These are phyloP conservation scores for Mycena venus DNA, from an alignment of 768 basidiomycete genomes.

Conservation along the genomic window DNA sequence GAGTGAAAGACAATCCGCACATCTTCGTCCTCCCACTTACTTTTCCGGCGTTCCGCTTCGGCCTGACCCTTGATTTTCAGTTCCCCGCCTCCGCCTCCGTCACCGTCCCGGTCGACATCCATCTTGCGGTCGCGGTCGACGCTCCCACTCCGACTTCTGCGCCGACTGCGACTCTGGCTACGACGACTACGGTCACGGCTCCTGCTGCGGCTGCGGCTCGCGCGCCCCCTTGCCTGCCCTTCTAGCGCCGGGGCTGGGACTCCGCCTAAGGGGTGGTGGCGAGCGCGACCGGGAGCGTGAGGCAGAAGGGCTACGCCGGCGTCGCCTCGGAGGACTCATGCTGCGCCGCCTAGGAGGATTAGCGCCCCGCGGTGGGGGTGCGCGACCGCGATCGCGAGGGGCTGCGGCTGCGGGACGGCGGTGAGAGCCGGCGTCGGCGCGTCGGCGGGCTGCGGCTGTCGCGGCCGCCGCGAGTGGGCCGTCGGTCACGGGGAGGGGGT, in stretches of 20 bases:
- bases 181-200: background rate
- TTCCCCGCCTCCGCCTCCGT: constrained; percentile 55
- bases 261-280: constrained; percentile 47
- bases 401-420: constrained; percentile 39
- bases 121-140: constrained; percentile 49
- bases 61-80: constrained; percentile 85
- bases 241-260: constrained; percentile 29
- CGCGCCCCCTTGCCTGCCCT: constrained; percentile 7
- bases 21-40: constrained; percentile 64
- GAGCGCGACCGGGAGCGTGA: constrained; percentile 49
- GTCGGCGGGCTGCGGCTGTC: constrained; percentile 71
- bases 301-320: constrained; percentile 48
- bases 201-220: constrained; percentile 28
- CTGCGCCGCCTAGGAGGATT: constrained; percentile 53
- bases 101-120: constrained; percentile 53
- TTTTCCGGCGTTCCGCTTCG: constrained; percentile 65
- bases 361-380: constrained; percentile 58
- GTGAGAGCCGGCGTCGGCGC: constrained; percentile 59
- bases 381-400: constrained; percentile 50
- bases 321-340: constrained; percentile 45
- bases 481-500: constrained; percentile 62
- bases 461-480: constrained; percentile 40
- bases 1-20: constrained; percentile 38
- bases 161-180: constrained; percentile 20
- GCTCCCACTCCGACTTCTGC: constrained; percentile 45